Evolutionary conservation across 805 yeast species (phyloP), one percentile per base, ranked within the genome.

Genomic region (Saturnispora kantuleensis): DNA sequence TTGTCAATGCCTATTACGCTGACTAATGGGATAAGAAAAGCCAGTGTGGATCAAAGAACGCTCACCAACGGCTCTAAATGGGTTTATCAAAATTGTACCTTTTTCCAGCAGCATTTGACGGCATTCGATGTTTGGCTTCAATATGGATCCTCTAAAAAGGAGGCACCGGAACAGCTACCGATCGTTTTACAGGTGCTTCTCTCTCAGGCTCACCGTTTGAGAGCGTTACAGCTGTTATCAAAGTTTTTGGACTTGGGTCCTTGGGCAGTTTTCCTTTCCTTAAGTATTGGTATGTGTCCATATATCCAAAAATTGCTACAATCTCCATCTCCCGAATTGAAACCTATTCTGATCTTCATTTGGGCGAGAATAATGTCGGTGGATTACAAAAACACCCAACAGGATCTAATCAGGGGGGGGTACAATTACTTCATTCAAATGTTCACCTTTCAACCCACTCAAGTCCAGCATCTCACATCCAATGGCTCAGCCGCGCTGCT

Each of bases 351-450:
- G 46, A 93, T 93, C 1, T 93, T 90, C 56, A 93, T 93, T 44
- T 93, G 98, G 98, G 96, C 97, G 0, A 72, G 97, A 52, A 87
- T 93, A 17, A 87, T 93, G 93, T 89, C 97, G 3, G 94, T 93
- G 18, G 97, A 90, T 62, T 82, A 84, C 59, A 75, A 77, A 51
- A 82, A 84, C 56, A 86, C 96, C 3, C 98, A 93, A 60, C 88
- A 82, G 50, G 98, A 93, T 57, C 71, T 93, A 29, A 76, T 93
- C 51, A 89, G 89, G 55, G 97, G 90, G 57, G 96, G 96, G 0
- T 89, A 79, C 62, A 78, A 80, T 54, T 90, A 93, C 60, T 93
- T 93, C 59, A 77, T 87, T 37, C 77, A 81, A 48, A 86, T 90
- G 57, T 66, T 93, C 38, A 79, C 81, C 45, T 63, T 69, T 44